Conservation (phyloP, 176 grass and related monocot genomes). For the sorghum (Sorghum bicolor) region DNA sequence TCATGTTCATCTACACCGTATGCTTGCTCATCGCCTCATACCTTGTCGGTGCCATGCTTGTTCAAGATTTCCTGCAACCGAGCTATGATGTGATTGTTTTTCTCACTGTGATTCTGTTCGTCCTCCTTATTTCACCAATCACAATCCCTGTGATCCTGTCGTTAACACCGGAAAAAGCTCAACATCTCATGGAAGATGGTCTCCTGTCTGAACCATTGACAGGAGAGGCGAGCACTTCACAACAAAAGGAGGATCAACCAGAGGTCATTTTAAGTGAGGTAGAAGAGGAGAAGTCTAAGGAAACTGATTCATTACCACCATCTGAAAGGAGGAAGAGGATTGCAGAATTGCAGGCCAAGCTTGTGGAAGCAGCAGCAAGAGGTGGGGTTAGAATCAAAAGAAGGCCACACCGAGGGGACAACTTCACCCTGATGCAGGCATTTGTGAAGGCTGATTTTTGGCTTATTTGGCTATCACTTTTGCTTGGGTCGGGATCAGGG, state of each 20-base stretch:
- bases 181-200: slow-evolving; percentile 51
- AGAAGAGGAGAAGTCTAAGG: slow-evolving; percentile 60
- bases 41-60: slow-evolving; percentile 70
- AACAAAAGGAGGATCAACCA: slow-evolving; percentile 35
- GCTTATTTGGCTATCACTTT: slow-evolving; percentile 76
- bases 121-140: slow-evolving; percentile 52
- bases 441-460: slow-evolving; percentile 85
- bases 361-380: slow-evolving; percentile 58
- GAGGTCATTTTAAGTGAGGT: slow-evolving; percentile 62
- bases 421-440: slow-evolving; percentile 77
- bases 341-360: slow-evolving; percentile 54
- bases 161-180: slow-evolving; percentile 37
- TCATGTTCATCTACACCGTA: slow-evolving; percentile 62
- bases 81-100: slow-evolving; percentile 40
- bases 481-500: slow-evolving; percentile 73
- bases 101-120: slow-evolving; percentile 54
- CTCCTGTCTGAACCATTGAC: slow-evolving; percentile 36
- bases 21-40: slow-evolving; percentile 78
- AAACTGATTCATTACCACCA: slow-evolving; percentile 44
- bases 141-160: slow-evolving; percentile 50
- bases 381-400: slow-evolving; percentile 70
- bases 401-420: slow-evolving; percentile 58
- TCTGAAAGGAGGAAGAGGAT: slow-evolving; percentile 69
- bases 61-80: slow-evolving; percentile 66
- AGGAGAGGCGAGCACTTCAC: slow-evolving; percentile 44